Evolutionary conservation across 768 basidiomycete species (phyloP).

Genomic region (Phylloporus sp.): DNA sequence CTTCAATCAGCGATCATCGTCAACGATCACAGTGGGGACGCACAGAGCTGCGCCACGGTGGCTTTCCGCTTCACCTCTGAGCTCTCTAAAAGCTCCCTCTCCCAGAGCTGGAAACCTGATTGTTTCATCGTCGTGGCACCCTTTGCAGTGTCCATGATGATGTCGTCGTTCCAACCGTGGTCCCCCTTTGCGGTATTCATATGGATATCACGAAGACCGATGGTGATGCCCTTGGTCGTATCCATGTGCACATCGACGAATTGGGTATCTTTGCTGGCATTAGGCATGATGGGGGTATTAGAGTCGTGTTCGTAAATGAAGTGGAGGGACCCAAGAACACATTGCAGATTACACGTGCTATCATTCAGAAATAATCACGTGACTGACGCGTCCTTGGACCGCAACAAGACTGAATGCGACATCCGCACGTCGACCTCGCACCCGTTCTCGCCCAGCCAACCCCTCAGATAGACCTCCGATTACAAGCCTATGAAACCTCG

Average conservation of each 20-base stretch:
- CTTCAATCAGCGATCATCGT: slow-evolving; percentile 11
- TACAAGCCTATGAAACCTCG: slow-evolving; percentile 59
- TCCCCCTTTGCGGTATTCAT: slow-evolving; percentile 64
- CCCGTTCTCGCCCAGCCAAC: slow-evolving; percentile 50
- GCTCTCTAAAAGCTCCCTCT: slow-evolving; percentile 78
- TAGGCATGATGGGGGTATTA: slow-evolving; percentile 9
- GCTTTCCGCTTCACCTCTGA: slow-evolving; percentile 91
- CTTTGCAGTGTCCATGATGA: slow-evolving; percentile 55
- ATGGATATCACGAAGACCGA: slow-evolving; percentile 46
- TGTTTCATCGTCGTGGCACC: slow-evolving; percentile 49
- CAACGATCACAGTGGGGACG: slow-evolving; percentile 27
- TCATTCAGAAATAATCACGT: slow-evolving; percentile 22
- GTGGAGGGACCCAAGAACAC: background rate
- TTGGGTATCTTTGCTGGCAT: slow-evolving; percentile 20
- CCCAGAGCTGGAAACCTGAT: slow-evolving; percentile 66
- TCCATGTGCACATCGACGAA: slow-evolving; percentile 72
- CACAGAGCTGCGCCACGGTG: slow-evolving; percentile 95
- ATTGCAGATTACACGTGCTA: slow-evolving; percentile 5
- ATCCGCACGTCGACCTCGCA: slow-evolving; percentile 57
- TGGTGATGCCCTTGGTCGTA: slow-evolving; percentile 61
- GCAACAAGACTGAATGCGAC: slow-evolving; percentile 28
- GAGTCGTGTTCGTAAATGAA: background rate
- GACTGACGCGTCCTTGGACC: slow-evolving; percentile 20
- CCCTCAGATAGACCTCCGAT: slow-evolving; percentile 61
- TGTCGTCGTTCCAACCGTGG: slow-evolving; percentile 45